Conservation (phyloP, 768 basidiomycete genomes). For the Russula ochroleuca region DNA sequence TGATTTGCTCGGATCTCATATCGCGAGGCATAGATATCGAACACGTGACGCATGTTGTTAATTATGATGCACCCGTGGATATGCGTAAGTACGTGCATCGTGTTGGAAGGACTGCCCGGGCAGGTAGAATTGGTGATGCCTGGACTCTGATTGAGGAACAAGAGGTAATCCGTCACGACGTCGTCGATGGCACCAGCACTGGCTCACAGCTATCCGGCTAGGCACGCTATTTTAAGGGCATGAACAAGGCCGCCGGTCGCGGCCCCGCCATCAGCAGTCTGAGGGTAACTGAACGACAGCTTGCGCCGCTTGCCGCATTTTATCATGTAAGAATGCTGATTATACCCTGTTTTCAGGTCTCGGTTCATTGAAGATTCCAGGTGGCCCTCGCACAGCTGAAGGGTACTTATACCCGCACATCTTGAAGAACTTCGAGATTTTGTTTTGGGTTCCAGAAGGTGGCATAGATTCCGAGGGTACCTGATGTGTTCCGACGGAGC, state of each 20-base stretch:
- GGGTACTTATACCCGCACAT: conserved; percentile 9
- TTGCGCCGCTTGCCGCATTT: conserved; percentile 14
- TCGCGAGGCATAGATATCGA: conserved; percentile 95
- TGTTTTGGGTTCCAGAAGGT: neutral
- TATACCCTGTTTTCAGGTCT: neutral
- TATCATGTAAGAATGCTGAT: conserved; percentile 20
- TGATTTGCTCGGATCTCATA: conserved; percentile 95
- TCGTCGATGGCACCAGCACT: neutral
- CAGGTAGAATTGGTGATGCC: conserved; percentile 81
- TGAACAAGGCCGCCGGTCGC: conserved; percentile 24
- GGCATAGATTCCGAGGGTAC: too few species aligned
- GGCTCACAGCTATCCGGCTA: neutral
- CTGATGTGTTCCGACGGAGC: neutral
- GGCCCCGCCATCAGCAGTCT: conserved; percentile 9
- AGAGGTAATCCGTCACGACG: conserved; percentile 48
- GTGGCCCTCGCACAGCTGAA: conserved; percentile 22
- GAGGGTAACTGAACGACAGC: conserved; percentile 10
- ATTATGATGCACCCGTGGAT: conserved; percentile 95
- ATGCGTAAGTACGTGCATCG: conserved; percentile 98
- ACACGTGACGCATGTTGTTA: conserved; percentile 88
- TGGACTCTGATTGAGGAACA: conserved; percentile 97
- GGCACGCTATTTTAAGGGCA: conserved; percentile 28
- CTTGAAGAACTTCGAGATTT: neutral
- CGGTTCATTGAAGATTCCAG: conserved; percentile 7
- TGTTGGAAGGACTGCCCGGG: conserved; percentile 92